Percentiles rank a stretch among this genome's conserved stretches.
These are phyloP conservation scores for Chaetomium olivaceum DNA, from an alignment of 2,329 filamentous ascomycete genomes.

Conservation along the genomic window DNA sequence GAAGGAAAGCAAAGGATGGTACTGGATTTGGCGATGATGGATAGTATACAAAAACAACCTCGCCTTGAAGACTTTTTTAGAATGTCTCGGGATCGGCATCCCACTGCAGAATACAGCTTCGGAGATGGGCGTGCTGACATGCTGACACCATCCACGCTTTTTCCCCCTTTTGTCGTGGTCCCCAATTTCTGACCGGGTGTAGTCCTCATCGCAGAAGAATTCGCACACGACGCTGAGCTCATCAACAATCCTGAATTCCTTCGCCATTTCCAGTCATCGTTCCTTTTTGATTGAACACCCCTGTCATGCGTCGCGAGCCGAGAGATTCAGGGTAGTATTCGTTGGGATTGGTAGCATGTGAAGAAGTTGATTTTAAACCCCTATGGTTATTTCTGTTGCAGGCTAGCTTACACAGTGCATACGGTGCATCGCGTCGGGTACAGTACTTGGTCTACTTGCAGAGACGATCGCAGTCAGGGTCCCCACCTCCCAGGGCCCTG, in stretches of 20 bases:
- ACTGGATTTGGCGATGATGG: not conserved
- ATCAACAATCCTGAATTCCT: not conserved
- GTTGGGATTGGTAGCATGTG: not conserved
- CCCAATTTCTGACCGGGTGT: not conserved
- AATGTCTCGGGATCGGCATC: not conserved
- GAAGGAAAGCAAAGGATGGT: not conserved
- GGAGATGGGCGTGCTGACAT: not conserved
- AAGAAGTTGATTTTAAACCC: not conserved
- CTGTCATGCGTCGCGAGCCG: not conserved
- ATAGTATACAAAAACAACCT: not conserved
- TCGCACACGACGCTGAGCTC: not conserved
- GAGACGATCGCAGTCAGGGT: not conserved
- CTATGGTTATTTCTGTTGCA: not conserved
- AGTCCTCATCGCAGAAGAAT: not conserved
- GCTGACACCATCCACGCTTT: not conserved
- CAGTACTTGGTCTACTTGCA: not conserved
- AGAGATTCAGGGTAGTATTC: not conserved
- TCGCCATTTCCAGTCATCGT: not conserved
- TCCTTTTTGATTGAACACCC: not conserved
- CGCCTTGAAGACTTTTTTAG: not conserved
- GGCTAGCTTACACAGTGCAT: slow-evolving; percentile 11
- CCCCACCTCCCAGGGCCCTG: not conserved
- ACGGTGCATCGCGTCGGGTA: not conserved
- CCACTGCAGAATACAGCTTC: not conserved
- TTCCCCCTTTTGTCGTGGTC: not conserved